Evolutionary conservation across 108 stramenopile species (phyloP).

Genomic region (Licmophora abbreviata): DNA sequence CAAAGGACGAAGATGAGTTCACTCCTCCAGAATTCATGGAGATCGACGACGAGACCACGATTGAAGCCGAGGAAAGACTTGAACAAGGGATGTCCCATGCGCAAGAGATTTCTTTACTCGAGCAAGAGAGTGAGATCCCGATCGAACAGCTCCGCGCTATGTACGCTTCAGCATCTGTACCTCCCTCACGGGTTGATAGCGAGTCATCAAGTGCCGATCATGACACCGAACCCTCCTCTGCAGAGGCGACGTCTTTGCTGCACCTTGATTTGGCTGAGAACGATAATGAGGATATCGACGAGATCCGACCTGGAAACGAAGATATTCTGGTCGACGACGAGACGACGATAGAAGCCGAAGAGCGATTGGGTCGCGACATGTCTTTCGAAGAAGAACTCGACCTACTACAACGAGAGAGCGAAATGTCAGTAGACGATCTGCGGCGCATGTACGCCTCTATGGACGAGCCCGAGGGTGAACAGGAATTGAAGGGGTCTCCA

Average conservation of each 20-base stretch:
- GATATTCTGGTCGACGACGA: slow-evolving; percentile 50
- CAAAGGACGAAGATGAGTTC: slow-evolving; percentile 39
- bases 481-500: neutral
- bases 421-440: slow-evolving; percentile 73
- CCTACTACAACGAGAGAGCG: slow-evolving; percentile 49
- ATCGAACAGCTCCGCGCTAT: slow-evolving; percentile 51
- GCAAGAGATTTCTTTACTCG: slow-evolving; percentile 32
- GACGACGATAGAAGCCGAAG: slow-evolving; percentile 69
- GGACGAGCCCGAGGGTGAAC: slow-evolving; percentile 3
- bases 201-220: neutral
- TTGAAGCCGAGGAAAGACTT: slow-evolving; percentile 34
- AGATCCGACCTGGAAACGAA: slow-evolving; percentile 19
- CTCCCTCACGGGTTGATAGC: neutral
- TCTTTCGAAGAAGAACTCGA: slow-evolving; percentile 57
- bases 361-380: slow-evolving; percentile 60
- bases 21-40: slow-evolving; percentile 14
- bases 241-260: neutral
- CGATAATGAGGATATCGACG: slow-evolving; percentile 23
- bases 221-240: neutral
- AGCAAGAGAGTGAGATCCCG: slow-evolving; percentile 50
- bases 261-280: neutral
- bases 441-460: slow-evolving; percentile 42
- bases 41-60: slow-evolving; percentile 46
- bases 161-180: slow-evolving; percentile 25
- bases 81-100: slow-evolving; percentile 41